These are phyloP conservation scores for Fonsecaea nubica DNA, from an alignment of 2,329 filamentous ascomycete genomes.

Conservation along the genomic window DNA sequence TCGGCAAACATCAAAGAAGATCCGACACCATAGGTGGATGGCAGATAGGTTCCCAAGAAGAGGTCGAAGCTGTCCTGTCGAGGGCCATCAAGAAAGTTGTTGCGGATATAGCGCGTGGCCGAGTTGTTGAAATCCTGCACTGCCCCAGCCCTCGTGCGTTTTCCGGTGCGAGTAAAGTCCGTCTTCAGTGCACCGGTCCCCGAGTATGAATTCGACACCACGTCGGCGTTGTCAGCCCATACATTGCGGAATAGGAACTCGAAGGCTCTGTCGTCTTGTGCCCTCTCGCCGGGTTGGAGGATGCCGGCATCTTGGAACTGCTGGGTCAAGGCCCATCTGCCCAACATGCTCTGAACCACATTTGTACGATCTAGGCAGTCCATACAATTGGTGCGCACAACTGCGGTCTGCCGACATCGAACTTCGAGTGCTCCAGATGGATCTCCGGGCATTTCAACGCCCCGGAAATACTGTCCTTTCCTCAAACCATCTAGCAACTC, in stretches of 20 bases:
- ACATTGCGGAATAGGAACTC: conserved; percentile 94
- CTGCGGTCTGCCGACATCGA: conserved; percentile 80
- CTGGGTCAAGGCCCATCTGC: conserved; percentile 83
- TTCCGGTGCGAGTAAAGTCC: conserved; percentile 92
- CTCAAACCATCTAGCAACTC: conserved; percentile 77
- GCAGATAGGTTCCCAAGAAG: conserved; percentile 85
- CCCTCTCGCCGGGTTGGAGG: conserved; percentile 75
- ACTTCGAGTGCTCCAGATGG: conserved; percentile 76
- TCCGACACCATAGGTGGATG: conserved; percentile 73
- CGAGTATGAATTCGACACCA: conserved; percentile 90
- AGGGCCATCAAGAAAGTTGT: conserved; percentile 94
- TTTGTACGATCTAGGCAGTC: conserved; percentile 98
- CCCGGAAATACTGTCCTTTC: conserved; percentile 89
- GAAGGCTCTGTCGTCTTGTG: conserved; percentile 80
- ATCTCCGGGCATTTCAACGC: conserved; percentile 79
- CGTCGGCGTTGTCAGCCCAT: conserved; percentile 98
- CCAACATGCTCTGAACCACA: conserved; percentile 96
- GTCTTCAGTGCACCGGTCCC: conserved; percentile 98
- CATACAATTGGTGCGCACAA: conserved; percentile 98
- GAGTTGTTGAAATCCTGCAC: conserved; percentile 88
- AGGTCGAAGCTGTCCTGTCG: conserved; percentile 95
- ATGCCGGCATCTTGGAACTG: conserved; percentile 86
- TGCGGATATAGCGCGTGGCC: conserved; percentile 84
- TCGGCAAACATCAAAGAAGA: conserved; percentile 80
- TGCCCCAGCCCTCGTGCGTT: conserved; percentile 82